Evolutionary conservation across 2,329 filamentous ascomycete species (phyloP).

Genomic region (Botrytis cinerea): DNA sequence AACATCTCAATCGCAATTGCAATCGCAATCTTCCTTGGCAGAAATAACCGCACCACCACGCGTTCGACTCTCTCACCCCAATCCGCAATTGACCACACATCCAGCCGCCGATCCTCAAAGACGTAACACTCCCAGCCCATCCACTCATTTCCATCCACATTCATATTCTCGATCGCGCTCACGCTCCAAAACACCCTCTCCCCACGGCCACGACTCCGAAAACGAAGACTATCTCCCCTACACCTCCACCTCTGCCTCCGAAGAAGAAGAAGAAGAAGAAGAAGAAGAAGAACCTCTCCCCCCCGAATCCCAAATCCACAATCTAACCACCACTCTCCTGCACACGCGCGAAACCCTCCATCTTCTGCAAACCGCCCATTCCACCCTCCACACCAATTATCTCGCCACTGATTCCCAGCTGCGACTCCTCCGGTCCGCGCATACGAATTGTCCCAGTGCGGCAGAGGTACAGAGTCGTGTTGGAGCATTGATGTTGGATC

Average conservation of each 20-base stretch:
- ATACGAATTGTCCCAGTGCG: slow-evolving; percentile 50
- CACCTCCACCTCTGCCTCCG: background rate
- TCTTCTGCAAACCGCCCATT: slow-evolving; percentile 61
- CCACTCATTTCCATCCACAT: background rate
- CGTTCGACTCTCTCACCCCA: slow-evolving; percentile 2
- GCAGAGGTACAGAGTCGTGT: slow-evolving; percentile 41
- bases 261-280: background rate
- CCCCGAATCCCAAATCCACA: background rate
- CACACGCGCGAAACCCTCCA: slow-evolving; percentile 41
- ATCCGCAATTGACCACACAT: background rate
- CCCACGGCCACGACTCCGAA: background rate
- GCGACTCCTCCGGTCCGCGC: slow-evolving; percentile 52
- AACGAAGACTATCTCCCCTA: background rate
- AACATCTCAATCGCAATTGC: background rate
- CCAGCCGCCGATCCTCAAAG: background rate
- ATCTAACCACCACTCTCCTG: slow-evolving; percentile 15
- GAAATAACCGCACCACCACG: background rate
- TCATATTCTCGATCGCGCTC: background rate
- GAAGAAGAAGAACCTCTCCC: background rate
- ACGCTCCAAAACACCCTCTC: background rate
- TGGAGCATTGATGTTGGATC: slow-evolving; percentile 36
- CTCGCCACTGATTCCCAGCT: slow-evolving; percentile 56
- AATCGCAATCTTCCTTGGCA: background rate
- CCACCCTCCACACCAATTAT: slow-evolving; percentile 54
- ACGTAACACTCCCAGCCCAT: slow-evolving; percentile 1